phyloP scores from a whole-genome alignment of 2,329 filamentous ascomycete genomes.

The Phaeoacremonium minimum region DNA sequence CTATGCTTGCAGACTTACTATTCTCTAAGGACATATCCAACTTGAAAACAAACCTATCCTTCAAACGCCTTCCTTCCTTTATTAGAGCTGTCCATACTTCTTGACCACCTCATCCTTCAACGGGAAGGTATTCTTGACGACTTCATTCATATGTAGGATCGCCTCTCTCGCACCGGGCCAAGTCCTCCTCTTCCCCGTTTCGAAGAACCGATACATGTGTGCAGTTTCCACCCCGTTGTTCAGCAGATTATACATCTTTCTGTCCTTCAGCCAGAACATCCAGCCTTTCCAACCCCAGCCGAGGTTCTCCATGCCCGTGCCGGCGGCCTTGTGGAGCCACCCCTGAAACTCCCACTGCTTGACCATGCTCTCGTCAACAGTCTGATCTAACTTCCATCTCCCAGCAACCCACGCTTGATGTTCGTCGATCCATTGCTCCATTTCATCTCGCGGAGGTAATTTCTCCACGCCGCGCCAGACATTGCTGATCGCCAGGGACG shows the following conservation, averaged over 20 bases:
- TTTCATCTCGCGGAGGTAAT: conserved; percentile 28
- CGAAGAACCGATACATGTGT: conserved; percentile 11
- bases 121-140: background rate
- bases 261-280: conserved; percentile 10
- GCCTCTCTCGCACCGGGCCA: conserved; percentile 11
- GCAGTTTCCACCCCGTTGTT: conserved; percentile 10
- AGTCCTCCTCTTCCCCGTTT: conserved; percentile 10
- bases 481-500: conserved; percentile 37
- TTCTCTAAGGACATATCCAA: no score
- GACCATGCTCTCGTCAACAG: conserved; percentile 7
- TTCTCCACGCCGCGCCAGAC: conserved; percentile 32
- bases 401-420: conserved; percentile 26
- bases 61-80: no score
- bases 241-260: conserved; percentile 10
- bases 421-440: conserved; percentile 27
- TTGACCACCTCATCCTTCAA: background rate
- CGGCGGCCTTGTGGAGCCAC: conserved; percentile 9
- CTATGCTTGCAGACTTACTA: no score
- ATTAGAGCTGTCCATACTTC: background rate
- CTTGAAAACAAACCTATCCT: no score
- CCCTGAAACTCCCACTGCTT: conserved; percentile 10
- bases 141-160: conserved; percentile 9
- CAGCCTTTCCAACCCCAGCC: conserved; percentile 9
- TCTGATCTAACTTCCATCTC: conserved; percentile 15
- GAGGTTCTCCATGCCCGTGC: conserved; percentile 10